Percentiles rank a stretch among this genome's conserved stretches.
phyloP scores from a whole-genome alignment of 805 yeast species.

The Saturnispora halmiae region DNA sequence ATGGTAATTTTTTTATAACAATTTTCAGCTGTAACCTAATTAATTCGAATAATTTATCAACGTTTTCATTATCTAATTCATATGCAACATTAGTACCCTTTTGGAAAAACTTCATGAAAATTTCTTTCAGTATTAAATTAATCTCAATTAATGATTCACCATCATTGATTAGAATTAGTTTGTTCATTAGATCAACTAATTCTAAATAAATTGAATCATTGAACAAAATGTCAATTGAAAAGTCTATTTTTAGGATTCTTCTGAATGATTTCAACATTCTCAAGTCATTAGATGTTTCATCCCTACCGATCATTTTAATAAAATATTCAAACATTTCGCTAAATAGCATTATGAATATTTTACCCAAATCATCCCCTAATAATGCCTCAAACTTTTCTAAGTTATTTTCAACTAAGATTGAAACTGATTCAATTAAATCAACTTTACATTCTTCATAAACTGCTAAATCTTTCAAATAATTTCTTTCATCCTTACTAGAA shows the following conservation, averaged over 20 bases:
- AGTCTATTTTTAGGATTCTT: slow-evolving; percentile 46
- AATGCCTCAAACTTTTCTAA: slow-evolving; percentile 23
- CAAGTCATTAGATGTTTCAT: slow-evolving; percentile 21
- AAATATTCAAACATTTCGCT: slow-evolving; percentile 78
- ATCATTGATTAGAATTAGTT: slow-evolving; percentile 54
- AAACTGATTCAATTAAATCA: slow-evolving; percentile 66
- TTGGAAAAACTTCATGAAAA: slow-evolving; percentile 39
- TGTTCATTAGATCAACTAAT: slow-evolving; percentile 63
- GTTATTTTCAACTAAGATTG: slow-evolving; percentile 43
- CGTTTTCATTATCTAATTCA: slow-evolving; percentile 41
- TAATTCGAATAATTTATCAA: slow-evolving; percentile 76
- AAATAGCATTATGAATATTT: slow-evolving; percentile 69
- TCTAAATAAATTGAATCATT: slow-evolving; percentile 66
- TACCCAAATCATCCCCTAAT: slow-evolving; percentile 48
- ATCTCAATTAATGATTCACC: slow-evolving; percentile 30
- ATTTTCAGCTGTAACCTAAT: slow-evolving; percentile 61
- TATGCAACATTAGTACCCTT: slow-evolving; percentile 21
- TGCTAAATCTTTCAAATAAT: slow-evolving; percentile 36
- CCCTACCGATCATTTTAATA: slow-evolving; percentile 30
- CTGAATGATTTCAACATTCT: slow-evolving; percentile 42
- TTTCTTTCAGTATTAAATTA: slow-evolving; percentile 36
- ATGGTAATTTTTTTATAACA: slow-evolving; percentile 50
- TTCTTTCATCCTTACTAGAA: slow-evolving; percentile 26
- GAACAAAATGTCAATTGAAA: slow-evolving; percentile 51
- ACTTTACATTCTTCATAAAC: slow-evolving; percentile 60